phyloP scores from a whole-genome alignment of 768 basidiomycete genomes.

The Pholiota microspora region DNA sequence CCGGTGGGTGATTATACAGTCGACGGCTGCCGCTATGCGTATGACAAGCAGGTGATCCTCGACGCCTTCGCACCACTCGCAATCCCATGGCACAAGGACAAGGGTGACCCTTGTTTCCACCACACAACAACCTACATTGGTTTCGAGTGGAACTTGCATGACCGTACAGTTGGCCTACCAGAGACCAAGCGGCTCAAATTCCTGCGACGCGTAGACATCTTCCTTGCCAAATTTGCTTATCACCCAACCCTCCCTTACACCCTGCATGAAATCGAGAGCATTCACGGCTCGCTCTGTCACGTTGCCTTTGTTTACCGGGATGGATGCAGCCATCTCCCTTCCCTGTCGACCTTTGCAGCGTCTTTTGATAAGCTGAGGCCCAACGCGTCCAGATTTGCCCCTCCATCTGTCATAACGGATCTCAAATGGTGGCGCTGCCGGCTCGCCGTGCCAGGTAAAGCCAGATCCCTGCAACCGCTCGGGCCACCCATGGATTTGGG shows the following conservation, averaged over 20 bases:
- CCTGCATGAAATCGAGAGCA: slow-evolving; percentile 2
- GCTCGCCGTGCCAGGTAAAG: background rate
- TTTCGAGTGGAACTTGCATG: slow-evolving; percentile 30
- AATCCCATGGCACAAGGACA: slow-evolving; percentile 10
- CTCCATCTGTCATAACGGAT: slow-evolving; percentile 17
- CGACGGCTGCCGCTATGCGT: background rate
- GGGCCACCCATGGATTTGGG: slow-evolving; percentile 15
- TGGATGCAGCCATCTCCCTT: slow-evolving; percentile 25
- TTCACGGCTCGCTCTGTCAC: slow-evolving; percentile 20
- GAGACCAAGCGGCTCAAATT: slow-evolving; percentile 26
- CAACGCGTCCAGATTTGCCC: slow-evolving; percentile 14
- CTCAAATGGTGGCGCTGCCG: slow-evolving; percentile 30
- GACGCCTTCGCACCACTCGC: background rate
- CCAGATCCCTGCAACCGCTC: slow-evolving; percentile 11
- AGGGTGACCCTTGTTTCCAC: slow-evolving; percentile 10
- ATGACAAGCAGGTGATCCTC: background rate
- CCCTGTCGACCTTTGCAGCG: slow-evolving; percentile 24
- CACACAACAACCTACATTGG: slow-evolving; percentile 26
- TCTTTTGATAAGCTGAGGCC: slow-evolving; percentile 20
- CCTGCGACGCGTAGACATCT: slow-evolving; percentile 16
- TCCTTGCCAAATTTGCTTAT: background rate
- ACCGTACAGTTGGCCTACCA: slow-evolving; percentile 27
- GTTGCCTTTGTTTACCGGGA: slow-evolving; percentile 24
- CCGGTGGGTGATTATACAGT: slow-evolving; percentile 7
- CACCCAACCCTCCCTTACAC: background rate